Evolutionary conservation across 23 red algal species (phyloP).

Genomic region (Gracilaria domingensis): DNA sequence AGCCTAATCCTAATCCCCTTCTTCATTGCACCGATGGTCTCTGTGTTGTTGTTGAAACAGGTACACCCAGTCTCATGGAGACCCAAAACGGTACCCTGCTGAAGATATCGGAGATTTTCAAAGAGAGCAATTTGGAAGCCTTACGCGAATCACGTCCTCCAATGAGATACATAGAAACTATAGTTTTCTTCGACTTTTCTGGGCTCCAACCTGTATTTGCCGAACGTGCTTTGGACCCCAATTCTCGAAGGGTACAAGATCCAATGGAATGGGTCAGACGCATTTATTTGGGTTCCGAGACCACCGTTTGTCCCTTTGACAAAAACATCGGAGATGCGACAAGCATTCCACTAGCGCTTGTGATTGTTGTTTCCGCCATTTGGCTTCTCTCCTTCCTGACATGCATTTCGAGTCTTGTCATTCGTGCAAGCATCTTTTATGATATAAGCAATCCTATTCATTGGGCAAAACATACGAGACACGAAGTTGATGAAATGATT

Average conservation of each 20-base stretch:
- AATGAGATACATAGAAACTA: background rate
- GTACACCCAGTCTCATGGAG: background rate
- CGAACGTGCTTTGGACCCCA: background rate
- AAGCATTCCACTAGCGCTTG: background rate
- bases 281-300: background rate
- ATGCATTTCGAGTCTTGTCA: background rate
- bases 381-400: background rate
- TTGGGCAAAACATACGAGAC: constrained; percentile 8
- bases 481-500: background rate
- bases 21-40: background rate
- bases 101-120: background rate
- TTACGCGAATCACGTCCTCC: background rate
- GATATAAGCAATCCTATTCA: constrained; percentile 16
- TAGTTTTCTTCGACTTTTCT: background rate
- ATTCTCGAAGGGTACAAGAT: background rate
- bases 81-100: background rate
- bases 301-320: background rate
- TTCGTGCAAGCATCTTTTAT: background rate
- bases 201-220: background rate
- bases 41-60: background rate
- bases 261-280: background rate
- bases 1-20: background rate
- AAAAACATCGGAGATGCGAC: background rate
- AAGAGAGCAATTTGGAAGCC: background rate
- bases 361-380: background rate